Evolutionary conservation across 139 green algal genomes (phyloP).

Genomic region (Ettlia oleoabundans): DNA sequence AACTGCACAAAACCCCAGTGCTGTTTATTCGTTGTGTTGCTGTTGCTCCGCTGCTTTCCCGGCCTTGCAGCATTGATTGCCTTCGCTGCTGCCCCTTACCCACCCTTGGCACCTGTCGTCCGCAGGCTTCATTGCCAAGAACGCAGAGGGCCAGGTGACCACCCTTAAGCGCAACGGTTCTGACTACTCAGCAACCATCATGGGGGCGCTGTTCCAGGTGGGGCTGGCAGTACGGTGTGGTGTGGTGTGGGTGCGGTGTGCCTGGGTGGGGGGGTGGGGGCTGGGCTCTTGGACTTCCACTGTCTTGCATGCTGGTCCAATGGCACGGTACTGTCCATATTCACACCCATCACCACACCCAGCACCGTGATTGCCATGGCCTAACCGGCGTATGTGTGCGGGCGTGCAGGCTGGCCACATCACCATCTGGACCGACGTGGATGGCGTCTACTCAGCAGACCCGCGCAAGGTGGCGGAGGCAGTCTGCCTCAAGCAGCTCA

Average conservation of each 20-base stretch:
- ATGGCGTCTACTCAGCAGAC: constrained; percentile 96
- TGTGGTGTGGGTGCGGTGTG: too few species aligned
- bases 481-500: constrained; percentile 68
- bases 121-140: constrained; percentile 93
- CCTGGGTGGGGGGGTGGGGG: too few species aligned
- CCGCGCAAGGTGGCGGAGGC: constrained; percentile 89
- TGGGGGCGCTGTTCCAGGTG: constrained; percentile 84
- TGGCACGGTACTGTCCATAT: too few species aligned
- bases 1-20: too few species aligned
- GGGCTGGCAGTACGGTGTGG: not conserved
- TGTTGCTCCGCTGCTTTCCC: too few species aligned
- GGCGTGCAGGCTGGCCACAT: constrained; percentile 63
- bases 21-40: too few species aligned
- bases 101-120: not conserved
- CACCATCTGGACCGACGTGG: constrained; percentile 99
- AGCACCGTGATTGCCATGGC: too few species aligned
- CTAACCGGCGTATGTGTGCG: too few species aligned
- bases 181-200: constrained; percentile 95
- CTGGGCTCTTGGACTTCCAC: too few species aligned
- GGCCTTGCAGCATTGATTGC: too few species aligned
- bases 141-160: constrained; percentile 65
- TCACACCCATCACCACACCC: not conserved
- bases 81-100: not conserved
- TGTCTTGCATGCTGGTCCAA: too few species aligned
- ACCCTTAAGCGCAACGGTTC: constrained; percentile 91